phyloP scores from a whole-genome alignment of 495 filamentous ascomycete species.

The Neurospora sp. region DNA sequence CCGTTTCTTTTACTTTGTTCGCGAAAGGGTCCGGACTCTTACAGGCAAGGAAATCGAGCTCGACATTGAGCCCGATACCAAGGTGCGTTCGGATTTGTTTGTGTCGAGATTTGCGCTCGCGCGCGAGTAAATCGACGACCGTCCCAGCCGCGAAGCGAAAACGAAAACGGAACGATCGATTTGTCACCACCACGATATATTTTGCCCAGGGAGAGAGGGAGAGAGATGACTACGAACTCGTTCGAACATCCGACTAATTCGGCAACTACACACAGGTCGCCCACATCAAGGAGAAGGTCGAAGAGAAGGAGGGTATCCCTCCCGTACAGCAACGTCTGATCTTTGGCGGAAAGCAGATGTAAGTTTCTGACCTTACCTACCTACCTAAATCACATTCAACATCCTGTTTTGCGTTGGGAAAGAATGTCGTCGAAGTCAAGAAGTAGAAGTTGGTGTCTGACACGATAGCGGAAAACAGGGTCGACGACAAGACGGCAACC shows the following conservation, averaged over 20 bases:
- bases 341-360: slow-evolving; percentile 97
- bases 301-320: slow-evolving; percentile 97
- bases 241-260: not conserved
- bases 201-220: not conserved
- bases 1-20: not conserved
- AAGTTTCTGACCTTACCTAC: slow-evolving; percentile 17
- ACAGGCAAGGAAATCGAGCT: slow-evolving; percentile 98
- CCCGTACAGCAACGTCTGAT: slow-evolving; percentile 95
- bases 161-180: not conserved
- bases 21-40: slow-evolving; percentile 79
- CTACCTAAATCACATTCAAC: not conserved
- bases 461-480: slow-evolving; percentile 42
- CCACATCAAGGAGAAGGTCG: slow-evolving; percentile 94
- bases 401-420: not conserved
- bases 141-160: not conserved
- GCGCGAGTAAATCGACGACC: not conserved
- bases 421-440: too few relatives aligned
- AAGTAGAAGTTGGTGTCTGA: not conserved
- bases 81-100: slow-evolving; percentile 42
- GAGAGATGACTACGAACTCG: not conserved
- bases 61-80: slow-evolving; percentile 86
- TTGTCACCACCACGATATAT: not conserved
- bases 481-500: slow-evolving; percentile 76
- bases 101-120: not conserved
- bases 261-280: slow-evolving; percentile 51